phyloP scores from a whole-genome alignment of 2,329 filamentous ascomycete species.

The Passalora sequoiae region DNA sequence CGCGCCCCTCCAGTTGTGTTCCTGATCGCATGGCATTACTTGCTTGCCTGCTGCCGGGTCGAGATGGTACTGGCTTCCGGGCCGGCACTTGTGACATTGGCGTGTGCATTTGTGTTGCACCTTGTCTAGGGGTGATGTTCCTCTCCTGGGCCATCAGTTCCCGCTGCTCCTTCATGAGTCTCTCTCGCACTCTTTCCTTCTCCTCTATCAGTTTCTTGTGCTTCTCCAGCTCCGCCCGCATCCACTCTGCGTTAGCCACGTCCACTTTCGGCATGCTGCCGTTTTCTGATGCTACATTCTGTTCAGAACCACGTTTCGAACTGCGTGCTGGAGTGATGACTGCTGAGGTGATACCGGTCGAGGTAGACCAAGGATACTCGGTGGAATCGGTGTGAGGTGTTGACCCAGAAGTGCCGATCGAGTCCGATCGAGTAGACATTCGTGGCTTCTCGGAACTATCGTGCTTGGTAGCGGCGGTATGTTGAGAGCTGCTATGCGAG shows the following conservation, averaged over 20 bases:
- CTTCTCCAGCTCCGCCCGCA: constrained; percentile 41
- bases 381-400: constrained; percentile 41
- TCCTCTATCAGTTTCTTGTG: constrained; percentile 27
- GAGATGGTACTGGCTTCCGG: constrained; percentile 26
- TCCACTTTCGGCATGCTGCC: constrained; percentile 35
- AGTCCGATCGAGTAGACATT: constrained; percentile 23
- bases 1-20: constrained; percentile 6
- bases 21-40: constrained; percentile 8
- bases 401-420: constrained; percentile 31
- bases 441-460: constrained; percentile 29
- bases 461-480: constrained; percentile 25
- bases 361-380: constrained; percentile 36
- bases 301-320: constrained; percentile 40
- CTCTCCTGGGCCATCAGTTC: constrained; percentile 2
- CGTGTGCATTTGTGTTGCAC: constrained; percentile 9
- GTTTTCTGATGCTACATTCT: constrained; percentile 26
- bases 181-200: constrained; percentile 13
- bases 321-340: constrained; percentile 36
- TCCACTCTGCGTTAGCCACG: constrained; percentile 39
- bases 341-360: constrained; percentile 41
- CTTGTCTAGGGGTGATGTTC: constrained; percentile 11
- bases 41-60: constrained; percentile 15
- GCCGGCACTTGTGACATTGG: constrained; percentile 18
- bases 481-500: constrained; percentile 12
- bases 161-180: constrained; percentile 11